These are phyloP conservation scores for Penicillium sp. DNA, from an alignment of 2,329 filamentous ascomycete genomes.

Conservation along the genomic window DNA sequence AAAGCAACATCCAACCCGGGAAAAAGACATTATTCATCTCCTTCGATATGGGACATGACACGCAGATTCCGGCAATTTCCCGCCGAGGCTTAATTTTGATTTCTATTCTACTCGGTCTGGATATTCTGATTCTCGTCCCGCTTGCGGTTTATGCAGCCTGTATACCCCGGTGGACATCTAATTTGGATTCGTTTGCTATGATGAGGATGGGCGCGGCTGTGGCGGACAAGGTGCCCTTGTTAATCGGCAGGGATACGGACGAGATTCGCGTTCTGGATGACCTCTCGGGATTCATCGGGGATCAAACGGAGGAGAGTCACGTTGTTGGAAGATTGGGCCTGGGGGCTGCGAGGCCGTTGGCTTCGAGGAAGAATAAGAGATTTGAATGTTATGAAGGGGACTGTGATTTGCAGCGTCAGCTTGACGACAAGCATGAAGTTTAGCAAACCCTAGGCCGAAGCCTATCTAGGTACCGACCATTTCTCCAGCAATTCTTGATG, in stretches of 20 bases:
- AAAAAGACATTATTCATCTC: neutral
- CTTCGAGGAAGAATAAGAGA: neutral
- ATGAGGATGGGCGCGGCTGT: constrained; percentile 14
- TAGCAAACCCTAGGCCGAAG: too few species aligned
- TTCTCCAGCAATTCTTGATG: too few species aligned
- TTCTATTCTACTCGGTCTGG: constrained; percentile 10
- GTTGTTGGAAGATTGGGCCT: neutral
- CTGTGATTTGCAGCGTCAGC: too few species aligned
- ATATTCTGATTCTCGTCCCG: constrained; percentile 2
- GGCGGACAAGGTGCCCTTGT: neutral
- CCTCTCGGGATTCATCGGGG: constrained; percentile 6
- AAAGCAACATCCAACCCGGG: neutral
- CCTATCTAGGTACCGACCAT: too few species aligned
- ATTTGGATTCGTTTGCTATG: constrained; percentile 14
- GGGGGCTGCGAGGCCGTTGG: neutral
- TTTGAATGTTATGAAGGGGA: neutral
- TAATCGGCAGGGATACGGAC: neutral
- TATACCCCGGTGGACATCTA: constrained; percentile 7
- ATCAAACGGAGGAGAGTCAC: neutral
- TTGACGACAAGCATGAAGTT: too few species aligned
- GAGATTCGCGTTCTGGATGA: constrained; percentile 6
- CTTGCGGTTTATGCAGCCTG: constrained; percentile 8
- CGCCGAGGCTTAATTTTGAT: constrained; percentile 5
- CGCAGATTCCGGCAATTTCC: constrained; percentile 4
- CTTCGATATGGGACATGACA: constrained; percentile 11